These are phyloP conservation scores for Guadua angustifolia DNA, from an alignment of 176 grass and related monocot genomes.

Conservation along the genomic window DNA sequence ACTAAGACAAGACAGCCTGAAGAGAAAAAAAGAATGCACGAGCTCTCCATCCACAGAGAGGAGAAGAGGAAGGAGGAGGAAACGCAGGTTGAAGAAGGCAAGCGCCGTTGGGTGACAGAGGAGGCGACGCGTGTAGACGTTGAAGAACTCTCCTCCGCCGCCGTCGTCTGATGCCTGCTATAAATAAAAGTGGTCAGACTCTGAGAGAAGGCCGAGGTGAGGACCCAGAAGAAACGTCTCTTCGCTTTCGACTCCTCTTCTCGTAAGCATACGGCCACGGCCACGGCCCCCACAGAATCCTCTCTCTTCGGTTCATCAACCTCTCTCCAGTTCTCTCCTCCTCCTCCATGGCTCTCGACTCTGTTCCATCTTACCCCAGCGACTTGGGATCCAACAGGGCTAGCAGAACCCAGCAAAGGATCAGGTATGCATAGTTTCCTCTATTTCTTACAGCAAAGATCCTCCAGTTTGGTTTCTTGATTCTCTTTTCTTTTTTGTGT, in stretches of 20 bases:
- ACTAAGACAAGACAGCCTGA: too few relatives aligned
- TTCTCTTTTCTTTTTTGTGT: neutral
- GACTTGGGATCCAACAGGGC: slow-evolving; percentile 37
- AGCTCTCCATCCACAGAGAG: too few relatives aligned
- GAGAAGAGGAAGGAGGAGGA: neutral
- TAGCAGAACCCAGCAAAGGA: slow-evolving; percentile 44
- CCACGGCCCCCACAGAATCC: slow-evolving; percentile 7
- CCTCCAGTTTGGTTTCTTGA: neutral
- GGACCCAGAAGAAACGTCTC: slow-evolving; percentile 31
- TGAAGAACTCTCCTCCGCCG: slow-evolving; percentile 35
- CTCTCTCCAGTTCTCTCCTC: neutral
- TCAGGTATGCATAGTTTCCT: slow-evolving; percentile 16
- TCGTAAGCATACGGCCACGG: neutral
- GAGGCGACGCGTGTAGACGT: slow-evolving; percentile 45
- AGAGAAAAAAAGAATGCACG: too few relatives aligned
- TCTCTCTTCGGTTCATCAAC: neutral
- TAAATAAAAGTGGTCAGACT: neutral
- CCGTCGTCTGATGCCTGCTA: slow-evolving; percentile 40
- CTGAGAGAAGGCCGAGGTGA: neutral
- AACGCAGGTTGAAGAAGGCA: neutral
- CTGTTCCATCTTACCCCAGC: slow-evolving; percentile 33
- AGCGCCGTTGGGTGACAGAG: neutral
- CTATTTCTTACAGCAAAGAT: neutral
- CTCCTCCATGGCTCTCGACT: slow-evolving; percentile 54
- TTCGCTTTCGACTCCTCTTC: neutral